Conservation (phyloP, 495 filamentous ascomycete species). For the Oleoguttula mirabilis region DNA sequence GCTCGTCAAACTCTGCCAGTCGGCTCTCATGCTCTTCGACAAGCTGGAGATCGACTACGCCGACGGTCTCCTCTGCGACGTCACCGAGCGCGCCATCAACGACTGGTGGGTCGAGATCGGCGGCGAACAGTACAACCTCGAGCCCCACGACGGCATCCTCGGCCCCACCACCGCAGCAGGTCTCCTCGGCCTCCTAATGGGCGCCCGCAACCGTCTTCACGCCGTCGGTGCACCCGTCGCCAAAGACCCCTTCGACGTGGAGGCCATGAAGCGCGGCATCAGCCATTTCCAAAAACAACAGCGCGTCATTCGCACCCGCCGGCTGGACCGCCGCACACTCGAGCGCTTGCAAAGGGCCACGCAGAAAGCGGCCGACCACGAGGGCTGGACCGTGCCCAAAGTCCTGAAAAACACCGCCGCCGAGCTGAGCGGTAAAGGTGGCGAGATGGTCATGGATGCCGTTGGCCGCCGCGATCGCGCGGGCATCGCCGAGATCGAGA, state of each 20-base stretch:
- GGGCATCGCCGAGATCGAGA: constrained; percentile 85
- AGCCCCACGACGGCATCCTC: constrained; percentile 82
- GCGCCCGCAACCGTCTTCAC: constrained; percentile 77
- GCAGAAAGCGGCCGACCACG: constrained; percentile 73
- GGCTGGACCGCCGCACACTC: constrained; percentile 73
- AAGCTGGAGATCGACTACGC: constrained; percentile 78
- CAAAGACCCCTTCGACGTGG: constrained; percentile 88
- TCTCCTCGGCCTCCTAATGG: constrained; percentile 74
- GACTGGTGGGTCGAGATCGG: constrained; percentile 97
- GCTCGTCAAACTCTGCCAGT: constrained; percentile 84
- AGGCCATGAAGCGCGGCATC: constrained; percentile 69
- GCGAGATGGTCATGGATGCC: constrained; percentile 87
- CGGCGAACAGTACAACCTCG: constrained; percentile 75
- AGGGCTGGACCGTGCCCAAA: constrained; percentile 70
- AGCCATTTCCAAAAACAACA: constrained; percentile 79
- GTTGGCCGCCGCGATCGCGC: constrained; percentile 79
- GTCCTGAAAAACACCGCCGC: constrained; percentile 92
- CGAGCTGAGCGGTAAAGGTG: constrained; percentile 88
- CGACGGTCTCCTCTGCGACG: constrained; percentile 84
- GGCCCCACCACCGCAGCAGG: constrained; percentile 88
- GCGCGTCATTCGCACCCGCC: constrained; percentile 61
- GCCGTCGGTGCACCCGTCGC: constrained; percentile 68
- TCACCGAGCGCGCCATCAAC: constrained; percentile 78
- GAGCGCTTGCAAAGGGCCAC: constrained; percentile 68
- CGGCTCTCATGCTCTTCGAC: constrained; percentile 78